Percentiles rank a stretch among this genome's conserved stretches.
phyloP scores from a whole-genome alignment of 2,329 filamentous ascomycete genomes.

The Colletotrichum tanaceti region DNA sequence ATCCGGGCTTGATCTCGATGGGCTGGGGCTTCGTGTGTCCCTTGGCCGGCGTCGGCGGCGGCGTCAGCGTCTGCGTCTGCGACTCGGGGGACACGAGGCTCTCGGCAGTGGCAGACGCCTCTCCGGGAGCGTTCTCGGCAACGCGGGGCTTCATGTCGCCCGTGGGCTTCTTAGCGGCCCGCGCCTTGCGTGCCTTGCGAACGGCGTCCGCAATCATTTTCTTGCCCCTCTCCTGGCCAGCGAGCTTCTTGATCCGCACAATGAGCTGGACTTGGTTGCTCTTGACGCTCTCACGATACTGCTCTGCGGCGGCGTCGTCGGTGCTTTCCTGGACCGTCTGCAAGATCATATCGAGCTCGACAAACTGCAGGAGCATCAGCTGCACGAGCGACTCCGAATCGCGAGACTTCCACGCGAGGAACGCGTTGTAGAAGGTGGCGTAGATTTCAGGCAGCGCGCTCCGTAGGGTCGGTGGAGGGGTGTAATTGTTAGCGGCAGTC shows the following conservation, averaged over 20 bases:
- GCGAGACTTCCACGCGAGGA: constrained; percentile 85
- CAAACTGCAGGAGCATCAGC: constrained; percentile 87
- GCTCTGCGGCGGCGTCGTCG: constrained; percentile 76
- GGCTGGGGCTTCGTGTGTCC: constrained; percentile 55
- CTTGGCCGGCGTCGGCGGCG: constrained; percentile 62
- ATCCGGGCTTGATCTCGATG: constrained; percentile 53
- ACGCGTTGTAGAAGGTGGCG: constrained; percentile 79
- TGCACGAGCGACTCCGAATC: constrained; percentile 83
- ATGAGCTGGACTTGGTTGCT: constrained; percentile 84
- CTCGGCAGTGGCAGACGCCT: constrained; percentile 52
- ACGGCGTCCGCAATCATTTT: constrained; percentile 81
- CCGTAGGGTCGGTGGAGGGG: constrained; percentile 70
- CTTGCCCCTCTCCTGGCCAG: constrained; percentile 77
- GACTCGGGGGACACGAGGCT: constrained; percentile 55
- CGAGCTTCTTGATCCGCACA: constrained; percentile 82
- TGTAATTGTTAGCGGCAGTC: constrained; percentile 74
- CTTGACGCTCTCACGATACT: constrained; percentile 84
- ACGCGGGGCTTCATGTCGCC: constrained; percentile 79
- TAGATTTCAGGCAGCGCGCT: constrained; percentile 76
- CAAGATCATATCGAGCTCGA: constrained; percentile 85
- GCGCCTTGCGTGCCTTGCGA: constrained; percentile 74
- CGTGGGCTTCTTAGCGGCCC: constrained; percentile 72
- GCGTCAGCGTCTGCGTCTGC: constrained; percentile 65
- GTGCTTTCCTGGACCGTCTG: constrained; percentile 84
- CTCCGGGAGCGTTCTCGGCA: constrained; percentile 59